Base-by-base conservation (phyloP, 2,329 filamentous ascomycete species). In the Chaetomiaceae sp. region DNA sequence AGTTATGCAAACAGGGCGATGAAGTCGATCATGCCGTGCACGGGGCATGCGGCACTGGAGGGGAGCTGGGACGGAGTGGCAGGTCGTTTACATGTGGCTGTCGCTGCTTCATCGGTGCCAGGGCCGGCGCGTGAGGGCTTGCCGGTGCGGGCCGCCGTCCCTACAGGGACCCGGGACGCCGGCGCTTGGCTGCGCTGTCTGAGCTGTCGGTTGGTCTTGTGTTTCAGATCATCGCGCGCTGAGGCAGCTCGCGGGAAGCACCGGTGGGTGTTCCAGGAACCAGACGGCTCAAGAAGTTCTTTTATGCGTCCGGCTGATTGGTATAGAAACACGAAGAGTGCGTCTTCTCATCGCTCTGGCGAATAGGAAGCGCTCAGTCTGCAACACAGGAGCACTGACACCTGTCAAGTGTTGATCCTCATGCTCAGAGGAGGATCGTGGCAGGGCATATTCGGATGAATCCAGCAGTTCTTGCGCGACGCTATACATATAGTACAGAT, bases 161-260 rank as follows among this genome's bases (percentile, higher is more conserved):
- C n/a, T 34, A 10, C 23, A 9, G 10, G 4, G 29, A 33, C 36
- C 27, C 29, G 30, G 14, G 27, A 33, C 41, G 37, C 38, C 29
- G 14, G 29, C 27, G 29, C 6, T 11, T 14, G 30, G 21, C 13
- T n/a, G 40, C 11, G 29, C 23, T 36, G 9, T 27, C 25, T n/a
- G n/a, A n/a, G n/a, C n/a, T n/a, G 16, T 30, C 40, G 43, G 32
- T 45, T 30, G 23, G 23, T 14, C 29, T 38, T 32, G 41, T 45
- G 56, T 56, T 58, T 58, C 56, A 56, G 48, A 56, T 54, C 45
- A 45, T 27, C 54, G 41, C 18, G 3, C 16, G 13, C 21, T 45
- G 49, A 46, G 30, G 44, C 32, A 46, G 53, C 23, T 33, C 9
- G 20, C 27, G 30, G 27, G 14, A 7, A 41, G 42, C 46, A 25